Percentiles rank a stretch among this genome's conserved stretches.
Conservation (phyloP, 345 rosid genomes). For the Dipteronia dyeriana region DNA sequence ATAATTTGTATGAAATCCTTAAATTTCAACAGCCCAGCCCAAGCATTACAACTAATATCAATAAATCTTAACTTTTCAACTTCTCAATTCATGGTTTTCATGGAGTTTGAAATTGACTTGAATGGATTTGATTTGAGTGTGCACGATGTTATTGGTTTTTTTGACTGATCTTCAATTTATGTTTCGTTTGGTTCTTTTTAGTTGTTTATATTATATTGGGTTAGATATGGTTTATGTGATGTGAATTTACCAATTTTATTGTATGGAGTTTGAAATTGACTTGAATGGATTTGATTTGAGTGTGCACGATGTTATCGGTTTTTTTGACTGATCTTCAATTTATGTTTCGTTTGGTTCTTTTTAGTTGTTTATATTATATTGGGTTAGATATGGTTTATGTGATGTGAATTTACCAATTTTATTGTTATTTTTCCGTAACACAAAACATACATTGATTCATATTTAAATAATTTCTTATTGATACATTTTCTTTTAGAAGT, state of each 20-base stretch:
- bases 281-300: neutral
- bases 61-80: too few species aligned
- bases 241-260: neutral
- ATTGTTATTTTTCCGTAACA: neutral
- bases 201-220: neutral
- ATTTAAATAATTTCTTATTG: neutral
- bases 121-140: neutral
- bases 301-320: neutral
- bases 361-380: neutral
- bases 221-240: constrained; percentile 16
- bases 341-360: neutral
- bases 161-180: neutral
- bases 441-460: neutral
- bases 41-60: too few species aligned
- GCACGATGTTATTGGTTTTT: neutral
- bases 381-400: constrained; percentile 17
- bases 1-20: too few species aligned
- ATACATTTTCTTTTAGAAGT: neutral
- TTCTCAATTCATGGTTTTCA: neutral
- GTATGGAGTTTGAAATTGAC: neutral
- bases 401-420: neutral
- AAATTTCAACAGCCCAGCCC: too few species aligned
- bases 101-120: neutral
- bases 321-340: neutral
- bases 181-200: constrained; percentile 4